Base-by-base conservation (phyloP, 1,284 basidiomycete genomes). In the Exsudoporus floridanus region DNA sequence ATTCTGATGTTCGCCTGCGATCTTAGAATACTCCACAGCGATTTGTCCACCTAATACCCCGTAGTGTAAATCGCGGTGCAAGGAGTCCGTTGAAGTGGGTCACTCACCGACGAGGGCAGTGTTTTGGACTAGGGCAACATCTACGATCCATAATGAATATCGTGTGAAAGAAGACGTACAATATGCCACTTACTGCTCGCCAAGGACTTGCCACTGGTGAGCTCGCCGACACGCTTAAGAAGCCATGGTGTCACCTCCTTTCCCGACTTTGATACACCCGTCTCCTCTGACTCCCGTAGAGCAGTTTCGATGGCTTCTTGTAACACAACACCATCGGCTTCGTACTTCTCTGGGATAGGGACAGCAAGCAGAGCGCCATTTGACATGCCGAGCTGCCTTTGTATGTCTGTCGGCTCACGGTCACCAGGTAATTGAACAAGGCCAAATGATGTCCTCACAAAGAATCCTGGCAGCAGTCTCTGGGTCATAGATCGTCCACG, bases 161-260 rank as follows among this genome's bases (percentile, higher is more conserved):
- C 14, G 28, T 37, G 21, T 5, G 16, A 43, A 36, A 37, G 25
- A 34, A 45, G n/a, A 19, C 0, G 21, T 21, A 7, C 1, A 33
- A 38, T 23, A 16, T 14, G n/a, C 36, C 35, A 33, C 35, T 77
- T 81, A 90, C 87, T 91, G 60, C 82, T 86, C 37, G 77, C 74
- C 47, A 95, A 73, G 3, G 92, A 92, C 54, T 75, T 77, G 4
- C 92, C 92, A 36, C 79, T 67, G 0, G 91, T 94, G 42, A 99
- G 75, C 68, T 98, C 88, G 8, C 82, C 81, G 2, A 99, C 88
- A 18, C 95, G 83, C 52, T 81, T 79, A 28, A 99, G 77, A 12
- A 99, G 77, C 96, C 96, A 99, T 4, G 97, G 97, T 1, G 97
- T 99, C 10, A 84, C 94, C 57, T 94, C 90, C 65, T 98, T 98